These are phyloP conservation scores for Microthlaspi erraticum DNA, from an alignment of 345 rosid species.

Conservation along the genomic window DNA sequence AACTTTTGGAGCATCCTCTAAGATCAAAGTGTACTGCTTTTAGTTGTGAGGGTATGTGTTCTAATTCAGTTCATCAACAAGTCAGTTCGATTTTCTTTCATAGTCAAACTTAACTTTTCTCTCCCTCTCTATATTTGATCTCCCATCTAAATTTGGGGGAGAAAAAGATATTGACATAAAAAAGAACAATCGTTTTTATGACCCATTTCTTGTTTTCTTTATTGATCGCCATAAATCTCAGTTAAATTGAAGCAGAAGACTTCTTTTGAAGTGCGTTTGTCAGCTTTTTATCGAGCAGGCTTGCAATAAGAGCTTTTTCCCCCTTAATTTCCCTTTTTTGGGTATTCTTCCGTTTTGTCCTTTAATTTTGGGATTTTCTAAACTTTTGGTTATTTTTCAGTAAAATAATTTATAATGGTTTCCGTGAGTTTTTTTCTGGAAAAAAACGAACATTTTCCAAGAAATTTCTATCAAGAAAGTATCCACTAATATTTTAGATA, in stretches of 20 bases:
- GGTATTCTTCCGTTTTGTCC: conserved; percentile 40
- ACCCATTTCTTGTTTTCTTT: conserved; percentile 12
- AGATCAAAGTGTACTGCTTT: conserved; percentile 29
- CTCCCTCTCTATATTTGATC: conserved; percentile 1
- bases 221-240: conserved; percentile 22
- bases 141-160: conserved; percentile 4
- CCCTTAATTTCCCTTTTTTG: neutral
- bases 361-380: conserved; percentile 29
- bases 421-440: conserved; percentile 40
- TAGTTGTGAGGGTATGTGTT: conserved; percentile 38
- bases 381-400: neutral
- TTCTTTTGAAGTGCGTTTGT: conserved; percentile 44
- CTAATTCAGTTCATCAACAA: conserved; percentile 8
- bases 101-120: conserved; percentile 13
- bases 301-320: conserved; percentile 30
- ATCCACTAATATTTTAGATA: conserved; percentile 16
- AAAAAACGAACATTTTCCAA: conserved; percentile 17
- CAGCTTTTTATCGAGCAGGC: conserved; percentile 45
- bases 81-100: conserved; percentile 16
- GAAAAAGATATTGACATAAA: conserved; percentile 1
- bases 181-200: conserved; percentile 18
- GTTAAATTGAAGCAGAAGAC: conserved; percentile 35
- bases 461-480: conserved; percentile 13
- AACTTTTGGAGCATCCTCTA: conserved; percentile 29
- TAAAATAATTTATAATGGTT: conserved; percentile 26